Percentiles rank a stretch among this genome's conserved stretches.
These are phyloP conservation scores for Cyberlindnera xishuangbannaensis DNA, from an alignment of 805 yeast species.

Conservation along the genomic window DNA sequence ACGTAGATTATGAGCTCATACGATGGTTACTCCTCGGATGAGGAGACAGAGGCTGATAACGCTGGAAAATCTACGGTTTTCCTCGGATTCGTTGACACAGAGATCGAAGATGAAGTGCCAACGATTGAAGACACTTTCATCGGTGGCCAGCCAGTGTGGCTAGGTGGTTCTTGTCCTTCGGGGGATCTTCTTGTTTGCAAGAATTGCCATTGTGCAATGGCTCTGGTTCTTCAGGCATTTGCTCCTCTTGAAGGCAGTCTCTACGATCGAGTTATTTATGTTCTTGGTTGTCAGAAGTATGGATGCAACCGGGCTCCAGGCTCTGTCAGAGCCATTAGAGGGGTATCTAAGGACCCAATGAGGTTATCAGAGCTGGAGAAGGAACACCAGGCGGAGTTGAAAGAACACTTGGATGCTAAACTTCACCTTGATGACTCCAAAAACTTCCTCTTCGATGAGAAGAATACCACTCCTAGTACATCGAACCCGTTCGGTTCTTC, in stretches of 20 bases:
- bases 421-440: conserved; percentile 37
- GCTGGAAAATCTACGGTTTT: conserved; percentile 35
- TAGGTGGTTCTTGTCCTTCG: conserved; percentile 53
- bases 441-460: conserved; percentile 27
- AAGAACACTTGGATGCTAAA: conserved; percentile 38
- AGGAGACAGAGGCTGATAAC: conserved; percentile 25
- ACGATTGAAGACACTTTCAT: conserved; percentile 64
- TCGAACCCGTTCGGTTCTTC: conserved; percentile 36
- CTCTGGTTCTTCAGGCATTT: conserved; percentile 70
- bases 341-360: conserved; percentile 55
- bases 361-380: conserved; percentile 35
- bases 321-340: conserved; percentile 70
- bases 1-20: too few relatives aligned
- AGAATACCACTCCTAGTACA: conserved; percentile 35
- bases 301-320: conserved; percentile 68
- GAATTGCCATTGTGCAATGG: conserved; percentile 57
- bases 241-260: conserved; percentile 68
- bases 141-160: conserved; percentile 77
- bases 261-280: conserved; percentile 77
- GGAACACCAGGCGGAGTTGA: conserved; percentile 35
- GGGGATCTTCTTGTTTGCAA: conserved; percentile 53
- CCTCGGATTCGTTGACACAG: conserved; percentile 62
- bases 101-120: conserved; percentile 44
- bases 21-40: conserved; percentile 48
- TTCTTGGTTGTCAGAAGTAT: conserved; percentile 65